Evolutionary conservation across 1,284 basidiomycete species (phyloP), one percentile per base, ranked within the genome.

Genomic region (Trametes polyzona): DNA sequence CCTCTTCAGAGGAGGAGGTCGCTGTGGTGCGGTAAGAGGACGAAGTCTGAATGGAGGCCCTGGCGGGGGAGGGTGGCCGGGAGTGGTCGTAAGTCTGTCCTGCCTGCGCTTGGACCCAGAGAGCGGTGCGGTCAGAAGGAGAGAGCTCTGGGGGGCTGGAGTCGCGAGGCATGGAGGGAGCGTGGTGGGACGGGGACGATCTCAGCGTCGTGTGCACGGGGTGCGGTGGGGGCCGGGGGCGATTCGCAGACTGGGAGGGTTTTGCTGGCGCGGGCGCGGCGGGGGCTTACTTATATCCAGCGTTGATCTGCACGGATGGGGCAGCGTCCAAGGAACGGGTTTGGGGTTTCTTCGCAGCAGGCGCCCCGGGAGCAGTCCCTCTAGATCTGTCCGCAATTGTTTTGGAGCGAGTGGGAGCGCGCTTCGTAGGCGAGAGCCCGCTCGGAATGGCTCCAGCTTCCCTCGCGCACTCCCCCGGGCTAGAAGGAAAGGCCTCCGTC

Each of bases 1-100:
- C 52, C 24, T 59, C 60, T 12, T 64, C 63, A 3, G 64, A 63
- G 17, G 61, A 65, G 12, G 59, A 57, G 11, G 64, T 67, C 19
- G n/a, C n/a, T n/a, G n/a, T n/a, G n/a, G 64, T 66, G 43, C 61
- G 66, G 33, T 65, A 57, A 8, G 65, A 58, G 32, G 59, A 58
- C 3, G 57, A 47, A 17, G 60, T 52, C 41, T 62, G 58, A 21
- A 52, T 52, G 44, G 58, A 62, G n/a, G 63, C 40, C 21, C 58
- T 37, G 46, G 53, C 21, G 43, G 56, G 54, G n/a, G 63, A 59
- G 12, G 55, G 48, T 10, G 59, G 62, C 26, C 47, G 42, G 4
- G 59, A 30, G 1, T 55, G 47, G 10, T 59, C 48, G 51, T 62
- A 57, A 17, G 54, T 11, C 29, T 65, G 52, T 7, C 46, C 44